Conservation (phyloP, 2,329 filamentous ascomycete genomes). For the Aotearoamyces nothofagi region DNA sequence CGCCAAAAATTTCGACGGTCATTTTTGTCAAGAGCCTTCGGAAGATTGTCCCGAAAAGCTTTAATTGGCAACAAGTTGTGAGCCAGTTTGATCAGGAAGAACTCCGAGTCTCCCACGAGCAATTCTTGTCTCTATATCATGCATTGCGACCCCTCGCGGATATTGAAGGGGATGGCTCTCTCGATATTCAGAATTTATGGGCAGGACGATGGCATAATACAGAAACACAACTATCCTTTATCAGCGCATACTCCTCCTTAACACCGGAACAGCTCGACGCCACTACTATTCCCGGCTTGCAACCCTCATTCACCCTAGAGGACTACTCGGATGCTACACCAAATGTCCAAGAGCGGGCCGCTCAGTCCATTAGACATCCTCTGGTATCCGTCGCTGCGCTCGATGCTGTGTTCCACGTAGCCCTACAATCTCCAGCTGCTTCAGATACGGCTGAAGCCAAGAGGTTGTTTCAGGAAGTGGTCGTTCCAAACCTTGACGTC, state of each 20-base stretch:
- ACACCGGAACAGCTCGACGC: slow-evolving; percentile 66
- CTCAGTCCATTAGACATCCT: slow-evolving; percentile 64
- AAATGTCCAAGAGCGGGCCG: slow-evolving; percentile 41
- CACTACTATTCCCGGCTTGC: slow-evolving; percentile 67
- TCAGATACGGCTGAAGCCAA: slow-evolving; percentile 49
- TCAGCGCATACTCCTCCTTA: slow-evolving; percentile 72
- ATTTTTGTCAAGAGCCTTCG: slow-evolving; percentile 46
- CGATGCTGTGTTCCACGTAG: slow-evolving; percentile 49
- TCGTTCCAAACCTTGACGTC: slow-evolving; percentile 60
- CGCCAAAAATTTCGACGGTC: slow-evolving; percentile 33
- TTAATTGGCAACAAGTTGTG: slow-evolving; percentile 60
- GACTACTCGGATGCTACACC: slow-evolving; percentile 47
- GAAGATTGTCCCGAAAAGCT: slow-evolving; percentile 43
- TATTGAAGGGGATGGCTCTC: slow-evolving; percentile 36
- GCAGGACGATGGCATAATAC: slow-evolving; percentile 76
- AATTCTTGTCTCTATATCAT: slow-evolving; percentile 71
- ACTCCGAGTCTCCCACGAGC: slow-evolving; percentile 58
- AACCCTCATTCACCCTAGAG: slow-evolving; percentile 56
- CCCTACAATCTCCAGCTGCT: slow-evolving; percentile 42
- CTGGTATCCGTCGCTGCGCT: slow-evolving; percentile 80
- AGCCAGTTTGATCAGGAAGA: slow-evolving; percentile 67
- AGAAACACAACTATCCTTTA: slow-evolving; percentile 84
- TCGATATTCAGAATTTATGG: slow-evolving; percentile 85
- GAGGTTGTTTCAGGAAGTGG: slow-evolving; percentile 49
- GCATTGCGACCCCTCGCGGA: slow-evolving; percentile 59